phyloP scores from a whole-genome alignment of 2,329 filamentous ascomycete genomes.

The Exophiala viscosa region DNA sequence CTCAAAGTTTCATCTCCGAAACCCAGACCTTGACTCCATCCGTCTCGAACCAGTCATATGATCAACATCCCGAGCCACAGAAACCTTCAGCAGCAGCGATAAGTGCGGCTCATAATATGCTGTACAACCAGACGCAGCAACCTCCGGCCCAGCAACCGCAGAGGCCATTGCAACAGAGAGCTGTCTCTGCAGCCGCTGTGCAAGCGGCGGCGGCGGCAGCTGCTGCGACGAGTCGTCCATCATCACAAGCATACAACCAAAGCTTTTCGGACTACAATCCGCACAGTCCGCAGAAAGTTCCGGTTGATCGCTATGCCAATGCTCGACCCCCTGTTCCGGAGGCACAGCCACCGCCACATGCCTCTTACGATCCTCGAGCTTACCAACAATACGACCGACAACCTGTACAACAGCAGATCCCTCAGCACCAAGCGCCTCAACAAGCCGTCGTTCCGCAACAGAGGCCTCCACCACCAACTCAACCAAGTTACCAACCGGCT shows the following conservation, averaged over 20 bases:
- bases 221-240: constrained; percentile 43
- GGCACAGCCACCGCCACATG: constrained; percentile 41
- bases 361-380: constrained; percentile 42
- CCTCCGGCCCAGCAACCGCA: constrained; percentile 41
- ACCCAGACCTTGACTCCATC: constrained; percentile 33
- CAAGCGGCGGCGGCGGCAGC: constrained; percentile 47
- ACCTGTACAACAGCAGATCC: constrained; percentile 28
- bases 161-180: constrained; percentile 31
- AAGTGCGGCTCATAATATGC: constrained; percentile 27
- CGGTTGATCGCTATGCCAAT: constrained; percentile 34
- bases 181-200: constrained; percentile 48
- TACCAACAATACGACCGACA: constrained; percentile 37
- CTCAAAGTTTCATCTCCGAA: constrained; percentile 25
- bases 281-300: constrained; percentile 30
- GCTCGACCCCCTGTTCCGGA: constrained; percentile 32
- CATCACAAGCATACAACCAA: constrained; percentile 45
- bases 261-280: constrained; percentile 43
- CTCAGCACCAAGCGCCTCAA: constrained; percentile 31
- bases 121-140: constrained; percentile 36
- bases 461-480: constrained; percentile 31
- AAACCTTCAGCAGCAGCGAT: constrained; percentile 35
- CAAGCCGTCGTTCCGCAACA: constrained; percentile 26
- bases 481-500: constrained; percentile 43
- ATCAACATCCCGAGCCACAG: constrained; percentile 33
- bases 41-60: constrained; percentile 34